phyloP scores from a whole-genome alignment of 1,284 basidiomycete species.

The Sutorius eximius region DNA sequence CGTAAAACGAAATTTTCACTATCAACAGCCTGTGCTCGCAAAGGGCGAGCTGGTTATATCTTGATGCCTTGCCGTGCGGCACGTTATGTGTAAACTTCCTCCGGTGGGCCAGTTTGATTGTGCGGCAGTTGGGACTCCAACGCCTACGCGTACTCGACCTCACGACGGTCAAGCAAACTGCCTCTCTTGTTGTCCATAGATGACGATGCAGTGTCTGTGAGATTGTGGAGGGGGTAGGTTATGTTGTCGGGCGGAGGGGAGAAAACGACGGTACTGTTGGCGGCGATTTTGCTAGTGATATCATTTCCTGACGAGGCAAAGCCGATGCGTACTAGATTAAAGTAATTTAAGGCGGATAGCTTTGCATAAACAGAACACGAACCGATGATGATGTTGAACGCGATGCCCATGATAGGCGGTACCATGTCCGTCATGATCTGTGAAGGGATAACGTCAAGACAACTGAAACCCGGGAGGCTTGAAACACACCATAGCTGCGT shows the following conservation, averaged over 20 bases:
- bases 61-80: background rate
- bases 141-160: background rate
- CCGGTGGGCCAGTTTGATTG: background rate
- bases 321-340: constrained; percentile 1
- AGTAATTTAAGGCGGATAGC: background rate
- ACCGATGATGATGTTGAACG: constrained; percentile 14
- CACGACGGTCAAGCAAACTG: background rate
- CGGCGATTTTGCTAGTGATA: background rate
- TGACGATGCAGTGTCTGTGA: background rate
- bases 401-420: constrained; percentile 12
- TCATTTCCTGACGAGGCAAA: background rate
- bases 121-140: background rate
- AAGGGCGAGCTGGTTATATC: background rate
- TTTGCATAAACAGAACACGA: background rate
- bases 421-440: constrained; percentile 12
- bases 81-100: background rate
- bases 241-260: background rate
- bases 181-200: background rate
- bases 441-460: background rate
- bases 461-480: background rate
- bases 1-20: background rate
- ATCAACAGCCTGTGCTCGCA: background rate
- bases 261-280: background rate
- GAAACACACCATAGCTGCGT: constrained; percentile 6
- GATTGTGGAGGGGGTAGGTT: background rate